Conservation (phyloP, 306 rosid genomes). For the Casuarina equisetifolia region DNA sequence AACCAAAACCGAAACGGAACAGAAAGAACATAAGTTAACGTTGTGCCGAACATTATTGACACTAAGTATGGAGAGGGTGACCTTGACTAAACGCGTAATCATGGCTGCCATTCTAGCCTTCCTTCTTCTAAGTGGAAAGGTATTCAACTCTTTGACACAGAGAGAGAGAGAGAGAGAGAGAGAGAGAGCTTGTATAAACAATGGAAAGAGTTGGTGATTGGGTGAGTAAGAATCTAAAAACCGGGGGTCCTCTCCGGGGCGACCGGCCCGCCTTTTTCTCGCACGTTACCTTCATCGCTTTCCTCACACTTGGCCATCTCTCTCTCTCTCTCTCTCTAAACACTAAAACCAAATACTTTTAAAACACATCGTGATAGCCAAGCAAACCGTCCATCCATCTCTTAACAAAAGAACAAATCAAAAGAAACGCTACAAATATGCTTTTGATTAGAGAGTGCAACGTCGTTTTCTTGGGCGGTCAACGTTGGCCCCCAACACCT, state of each 20-base stretch:
- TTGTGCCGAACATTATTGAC: too few species aligned
- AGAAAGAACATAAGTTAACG: too few species aligned
- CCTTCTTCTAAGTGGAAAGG: too few species aligned
- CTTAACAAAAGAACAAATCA: conserved; percentile 39
- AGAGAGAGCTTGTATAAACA: conserved; percentile 8
- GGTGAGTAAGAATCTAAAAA: conserved; percentile 43
- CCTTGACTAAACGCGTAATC: neutral
- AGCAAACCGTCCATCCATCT: conserved; percentile 37
- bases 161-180: too few species aligned
- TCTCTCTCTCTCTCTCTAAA: conserved; percentile 27
- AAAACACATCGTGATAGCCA: conserved; percentile 16
- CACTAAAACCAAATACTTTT: conserved; percentile 20
- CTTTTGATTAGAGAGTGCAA: conserved; percentile 26
- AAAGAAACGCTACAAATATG: neutral
- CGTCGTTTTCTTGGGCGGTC: conserved; percentile 49
- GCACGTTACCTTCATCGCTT: conserved; percentile 46
- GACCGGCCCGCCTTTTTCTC: conserved; percentile 45
- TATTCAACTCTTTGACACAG: too few species aligned
- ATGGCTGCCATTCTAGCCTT: too few species aligned
- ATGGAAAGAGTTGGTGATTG: conserved; percentile 27
- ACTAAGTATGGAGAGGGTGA: neutral
- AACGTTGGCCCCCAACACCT: conserved; percentile 56
- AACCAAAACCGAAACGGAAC: too few species aligned
- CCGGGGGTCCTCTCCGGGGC: conserved; percentile 39
- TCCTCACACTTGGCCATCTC: conserved; percentile 19